Evolutionary conservation across 176 grass and related monocot species (phyloP).

Genomic region (Eragrostis curvula): DNA sequence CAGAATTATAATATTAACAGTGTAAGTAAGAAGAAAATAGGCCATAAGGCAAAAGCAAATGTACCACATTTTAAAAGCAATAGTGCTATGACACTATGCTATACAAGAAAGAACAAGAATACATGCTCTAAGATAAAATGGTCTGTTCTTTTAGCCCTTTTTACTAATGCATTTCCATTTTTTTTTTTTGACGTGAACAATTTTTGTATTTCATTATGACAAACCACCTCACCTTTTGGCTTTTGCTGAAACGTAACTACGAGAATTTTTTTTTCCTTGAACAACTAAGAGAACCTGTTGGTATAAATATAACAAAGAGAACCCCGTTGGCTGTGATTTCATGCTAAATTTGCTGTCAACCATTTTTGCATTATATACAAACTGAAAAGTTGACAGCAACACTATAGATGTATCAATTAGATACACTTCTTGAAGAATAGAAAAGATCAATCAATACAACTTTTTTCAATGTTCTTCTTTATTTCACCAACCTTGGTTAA

Average conservation of each 20-base stretch:
- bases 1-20: conserved; percentile 1
- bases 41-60: conserved; percentile 10
- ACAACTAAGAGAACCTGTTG: neutral
- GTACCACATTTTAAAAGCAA: neutral
- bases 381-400: neutral
- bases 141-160: neutral
- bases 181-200: too few relatives aligned
- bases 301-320: neutral
- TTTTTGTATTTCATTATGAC: neutral
- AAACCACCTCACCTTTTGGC: neutral
- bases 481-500: conserved; percentile 81
- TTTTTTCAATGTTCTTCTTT: conserved; percentile 33
- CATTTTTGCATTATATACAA: neutral
- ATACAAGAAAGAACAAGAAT: neutral
- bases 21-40: conserved; percentile 4
- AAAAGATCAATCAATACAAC: conserved; percentile 21
- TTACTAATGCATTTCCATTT: neutral
- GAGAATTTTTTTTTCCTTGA: neutral
- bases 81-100: conserved; percentile 19
- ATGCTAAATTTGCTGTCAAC: conserved; percentile 7
- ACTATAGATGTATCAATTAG: neutral
- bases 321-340: neutral
- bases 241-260: neutral
- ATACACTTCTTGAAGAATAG: neutral
- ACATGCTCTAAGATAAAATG: neutral